Base-by-base conservation (phyloP, 192 early-diverging fungal species). In the Haplosporangium gracile region DNA sequence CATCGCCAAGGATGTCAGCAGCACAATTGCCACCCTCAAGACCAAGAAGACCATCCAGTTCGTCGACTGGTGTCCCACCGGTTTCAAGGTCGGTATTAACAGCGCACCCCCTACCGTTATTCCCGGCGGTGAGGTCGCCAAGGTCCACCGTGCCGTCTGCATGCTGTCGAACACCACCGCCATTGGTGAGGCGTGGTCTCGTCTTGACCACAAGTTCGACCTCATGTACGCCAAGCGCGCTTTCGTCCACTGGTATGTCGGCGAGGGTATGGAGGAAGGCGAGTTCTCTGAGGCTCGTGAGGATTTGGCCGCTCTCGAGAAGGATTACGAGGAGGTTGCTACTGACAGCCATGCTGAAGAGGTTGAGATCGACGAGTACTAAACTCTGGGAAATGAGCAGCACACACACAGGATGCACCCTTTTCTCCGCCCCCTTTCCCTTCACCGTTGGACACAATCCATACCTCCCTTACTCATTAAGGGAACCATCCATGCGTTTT, bases 151-250 rank as follows among this genome's bases (percentile, higher is more conserved):
- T 87, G 97, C 97, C 70, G 96, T 97, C 68, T 98, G 97, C 93
- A 97, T 99, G 96, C 92, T 99, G 89, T 98, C 97, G 92, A 99
- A 99, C 94, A 99, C 98, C 88, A 99, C 98, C 43, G 98, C 98
- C 88, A 99, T 99, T 91, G 98, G 96, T 78, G 98, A 99, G 91
- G 98, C 98, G 77, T 99, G 98, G 98, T 95, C 96, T 89, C 98
- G 97, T 92, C 93, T 99, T 83, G 97, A 99, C 91, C 98, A 98
- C 94, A 99, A 99, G 95, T 99, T 99, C 86, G 98, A 99, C 90
- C 95, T 99, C 76, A 99, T 99, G 98, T 99, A 99, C 91, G 97
- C 99, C 91, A 99, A 99, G 95, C 98, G 99, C 91, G 99, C 99
- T 83, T 99, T 99, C 88, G 99, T 99, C 69, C 99, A 99, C 94